A percentile compares a stretch with the other conserved stretches of the same genome.
These are phyloP conservation scores for Podaxis sp. DNA, from an alignment of 768 basidiomycete species.

Conservation along the genomic window DNA sequence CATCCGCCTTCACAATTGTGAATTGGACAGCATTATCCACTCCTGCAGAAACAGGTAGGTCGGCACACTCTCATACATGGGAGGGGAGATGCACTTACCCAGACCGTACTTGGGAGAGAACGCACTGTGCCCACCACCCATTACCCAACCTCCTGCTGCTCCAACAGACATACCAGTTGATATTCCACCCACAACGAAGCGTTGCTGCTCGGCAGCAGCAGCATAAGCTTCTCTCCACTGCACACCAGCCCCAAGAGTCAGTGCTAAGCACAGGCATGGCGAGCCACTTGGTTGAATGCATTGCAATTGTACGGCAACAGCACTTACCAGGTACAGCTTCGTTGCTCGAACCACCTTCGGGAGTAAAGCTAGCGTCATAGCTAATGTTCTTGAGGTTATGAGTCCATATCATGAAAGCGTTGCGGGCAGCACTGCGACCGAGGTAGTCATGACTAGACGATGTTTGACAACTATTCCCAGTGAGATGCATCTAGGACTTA, in stretches of 20 bases:
- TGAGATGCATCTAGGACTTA: background rate
- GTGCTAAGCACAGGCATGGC: constrained; percentile 11
- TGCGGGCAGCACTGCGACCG: constrained; percentile 37
- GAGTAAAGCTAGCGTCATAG: constrained; percentile 24
- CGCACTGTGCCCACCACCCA: constrained; percentile 43
- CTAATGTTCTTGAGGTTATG: constrained; percentile 30
- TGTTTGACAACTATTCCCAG: background rate
- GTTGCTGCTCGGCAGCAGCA: constrained; percentile 31
- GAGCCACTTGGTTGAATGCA: background rate
- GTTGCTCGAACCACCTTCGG: constrained; percentile 24
- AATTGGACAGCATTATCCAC: constrained; percentile 46
- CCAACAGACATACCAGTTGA: constrained; percentile 37
- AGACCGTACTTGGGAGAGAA: constrained; percentile 37
- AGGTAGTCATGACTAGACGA: constrained; percentile 34
- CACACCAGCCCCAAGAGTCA: constrained; percentile 37
- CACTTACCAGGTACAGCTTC: constrained; percentile 16
- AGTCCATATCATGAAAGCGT: constrained; percentile 36
- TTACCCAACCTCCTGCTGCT: constrained; percentile 43
- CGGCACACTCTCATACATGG: constrained; percentile 18
- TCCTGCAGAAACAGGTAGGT: constrained; percentile 20
- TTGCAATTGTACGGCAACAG: background rate
- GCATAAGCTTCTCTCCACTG: constrained; percentile 41
- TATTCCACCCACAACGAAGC: constrained; percentile 42
- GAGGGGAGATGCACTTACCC: constrained; percentile 36
- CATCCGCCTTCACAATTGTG: constrained; percentile 37